Conservation (phyloP, 352 stramenopile species). For the Poterioochromonas sp. region DNA sequence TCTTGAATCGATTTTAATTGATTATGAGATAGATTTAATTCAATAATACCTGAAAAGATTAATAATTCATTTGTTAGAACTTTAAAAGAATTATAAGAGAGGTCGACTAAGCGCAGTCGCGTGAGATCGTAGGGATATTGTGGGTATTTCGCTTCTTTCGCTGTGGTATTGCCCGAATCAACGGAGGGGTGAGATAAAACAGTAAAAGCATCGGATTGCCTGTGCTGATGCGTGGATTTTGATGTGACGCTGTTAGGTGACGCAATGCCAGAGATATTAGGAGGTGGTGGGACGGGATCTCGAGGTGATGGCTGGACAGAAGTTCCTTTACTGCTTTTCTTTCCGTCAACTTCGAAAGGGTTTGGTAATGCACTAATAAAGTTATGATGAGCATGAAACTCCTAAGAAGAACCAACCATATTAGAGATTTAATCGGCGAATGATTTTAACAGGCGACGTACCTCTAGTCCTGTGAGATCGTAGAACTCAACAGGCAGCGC, state of each 20-base stretch:
- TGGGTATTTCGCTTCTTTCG: background rate
- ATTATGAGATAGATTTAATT: background rate
- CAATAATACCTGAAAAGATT: slow-evolving; percentile 35
- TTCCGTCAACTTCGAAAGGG: no score
- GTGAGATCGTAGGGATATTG: slow-evolving; percentile 1
- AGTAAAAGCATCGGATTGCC: background rate
- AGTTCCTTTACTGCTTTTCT: no score
- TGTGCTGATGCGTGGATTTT: no score
- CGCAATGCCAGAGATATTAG: no score
- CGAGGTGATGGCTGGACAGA: no score
- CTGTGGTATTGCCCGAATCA: background rate
- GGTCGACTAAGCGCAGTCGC: slow-evolving; percentile 32
- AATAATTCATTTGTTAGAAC: background rate
- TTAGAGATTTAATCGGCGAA: background rate
- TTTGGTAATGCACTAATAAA: no score
- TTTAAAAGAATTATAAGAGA: slow-evolving; percentile 33
- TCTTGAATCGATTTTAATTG: background rate
- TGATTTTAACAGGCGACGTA: background rate
- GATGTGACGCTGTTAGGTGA: no score
- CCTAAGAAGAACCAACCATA: background rate
- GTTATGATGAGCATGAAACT: background rate
- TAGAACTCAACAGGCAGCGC: background rate
- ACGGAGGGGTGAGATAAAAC: background rate
- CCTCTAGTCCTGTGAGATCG: background rate
- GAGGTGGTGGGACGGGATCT: no score